These are phyloP conservation scores for Eragrostis curvula DNA, from an alignment of 176 grass and related monocot genomes.

Conservation along the genomic window DNA sequence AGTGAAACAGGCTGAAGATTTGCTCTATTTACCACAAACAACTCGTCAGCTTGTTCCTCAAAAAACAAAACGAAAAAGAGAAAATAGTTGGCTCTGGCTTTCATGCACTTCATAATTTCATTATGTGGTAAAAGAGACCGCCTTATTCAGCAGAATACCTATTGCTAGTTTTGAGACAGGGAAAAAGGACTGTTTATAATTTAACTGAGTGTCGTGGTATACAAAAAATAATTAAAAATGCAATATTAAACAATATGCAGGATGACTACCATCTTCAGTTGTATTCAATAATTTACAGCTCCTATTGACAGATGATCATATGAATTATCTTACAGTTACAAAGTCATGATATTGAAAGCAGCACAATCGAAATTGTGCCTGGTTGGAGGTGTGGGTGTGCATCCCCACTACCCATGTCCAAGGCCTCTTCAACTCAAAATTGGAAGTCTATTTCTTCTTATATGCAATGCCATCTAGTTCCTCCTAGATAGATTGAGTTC, in stretches of 20 bases:
- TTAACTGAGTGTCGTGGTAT: constrained; percentile 6
- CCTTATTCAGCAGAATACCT: constrained; percentile 14
- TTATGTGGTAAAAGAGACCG: constrained; percentile 17
- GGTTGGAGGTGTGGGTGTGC: background rate
- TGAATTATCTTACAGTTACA: background rate
- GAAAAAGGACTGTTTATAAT: background rate
- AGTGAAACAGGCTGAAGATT: background rate
- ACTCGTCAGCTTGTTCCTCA: background rate
- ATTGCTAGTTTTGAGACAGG: background rate
- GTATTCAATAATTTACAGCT: background rate
- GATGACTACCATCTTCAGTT: constrained; percentile 1
- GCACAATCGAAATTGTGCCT: background rate
- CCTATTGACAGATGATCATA: constrained; percentile 15
- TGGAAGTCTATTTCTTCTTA: background rate
- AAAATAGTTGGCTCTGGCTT: background rate
- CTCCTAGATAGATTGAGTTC: too few species aligned
- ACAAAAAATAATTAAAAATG: background rate
- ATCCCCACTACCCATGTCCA: background rate
- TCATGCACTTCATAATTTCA: constrained; percentile 11
- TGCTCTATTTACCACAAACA: constrained; percentile 14
- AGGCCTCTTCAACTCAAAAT: background rate
- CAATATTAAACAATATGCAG: background rate
- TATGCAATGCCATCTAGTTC: background rate
- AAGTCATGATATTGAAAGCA: constrained; percentile 20
- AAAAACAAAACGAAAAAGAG: too few species aligned